These are phyloP conservation scores for Lepidium sativum DNA, from an alignment of 345 rosid species.

Conservation along the genomic window DNA sequence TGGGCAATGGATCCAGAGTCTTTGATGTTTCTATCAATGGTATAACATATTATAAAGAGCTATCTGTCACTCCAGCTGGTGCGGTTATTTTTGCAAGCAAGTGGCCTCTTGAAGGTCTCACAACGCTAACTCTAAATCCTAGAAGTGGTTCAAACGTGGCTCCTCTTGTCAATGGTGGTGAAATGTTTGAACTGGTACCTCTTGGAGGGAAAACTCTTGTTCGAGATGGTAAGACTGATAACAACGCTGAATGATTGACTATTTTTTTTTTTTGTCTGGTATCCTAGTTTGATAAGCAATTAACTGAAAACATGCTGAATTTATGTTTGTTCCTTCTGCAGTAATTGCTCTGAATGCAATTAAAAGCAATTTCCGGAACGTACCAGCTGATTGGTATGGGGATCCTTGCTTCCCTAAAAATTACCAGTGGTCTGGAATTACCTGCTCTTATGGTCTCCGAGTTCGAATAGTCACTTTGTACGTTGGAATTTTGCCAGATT, in stretches of 20 bases:
- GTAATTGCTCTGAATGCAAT: conserved; percentile 47
- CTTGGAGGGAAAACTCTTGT: conserved; percentile 63
- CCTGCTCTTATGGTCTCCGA: conserved; percentile 55
- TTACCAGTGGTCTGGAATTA: conserved; percentile 75
- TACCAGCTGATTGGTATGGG: conserved; percentile 76
- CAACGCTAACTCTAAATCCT: conserved; percentile 47
- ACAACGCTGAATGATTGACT: background rate
- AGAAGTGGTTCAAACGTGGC: conserved; percentile 39
- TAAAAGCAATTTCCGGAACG: conserved; percentile 39
- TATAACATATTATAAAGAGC: conserved; percentile 43
- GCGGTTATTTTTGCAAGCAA: conserved; percentile 41
- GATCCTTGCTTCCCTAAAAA: conserved; percentile 78
- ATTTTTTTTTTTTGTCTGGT: background rate
- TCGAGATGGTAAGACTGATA: conserved; percentile 59
- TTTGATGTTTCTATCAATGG: conserved; percentile 54
- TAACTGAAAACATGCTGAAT: background rate
- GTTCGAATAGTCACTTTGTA: conserved; percentile 65
- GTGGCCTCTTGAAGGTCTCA: conserved; percentile 74
- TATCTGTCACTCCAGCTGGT: conserved; percentile 56
- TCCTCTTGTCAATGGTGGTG: conserved; percentile 80
- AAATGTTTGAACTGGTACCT: conserved; percentile 46
- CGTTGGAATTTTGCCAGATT: conserved; percentile 29
- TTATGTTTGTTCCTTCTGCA: conserved; percentile 22
- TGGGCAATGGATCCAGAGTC: conserved; percentile 31
- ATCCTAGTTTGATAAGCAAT: background rate